Base-by-base conservation (phyloP, 2,329 filamentous ascomycete genomes). In the Chaetomium globosum region DNA sequence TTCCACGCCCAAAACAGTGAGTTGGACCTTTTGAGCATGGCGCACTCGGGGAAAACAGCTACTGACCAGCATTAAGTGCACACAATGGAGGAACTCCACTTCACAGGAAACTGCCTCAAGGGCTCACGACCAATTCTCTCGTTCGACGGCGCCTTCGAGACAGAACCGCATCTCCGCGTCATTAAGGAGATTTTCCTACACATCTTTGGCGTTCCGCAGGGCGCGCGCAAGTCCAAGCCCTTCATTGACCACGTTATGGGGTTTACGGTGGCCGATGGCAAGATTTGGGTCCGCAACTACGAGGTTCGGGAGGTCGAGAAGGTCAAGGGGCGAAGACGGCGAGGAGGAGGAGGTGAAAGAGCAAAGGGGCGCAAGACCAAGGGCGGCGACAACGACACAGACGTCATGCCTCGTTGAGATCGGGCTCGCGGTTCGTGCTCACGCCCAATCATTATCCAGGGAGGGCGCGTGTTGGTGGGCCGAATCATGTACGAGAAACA, bases 401-500 rank as follows among this genome's bases (percentile, higher is more conserved):
- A 96, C 70, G 82, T 98, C 68, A 90, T n/a, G 85, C 66, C 83
- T 99, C 28, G 87, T 97, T 1, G 95, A 99, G 79, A 96, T 99
- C 68, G 95, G 95, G 0, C 95, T n/a, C 95, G 0, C 86, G 95
- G 54, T 94, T 97, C 71, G 93, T 97, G 33, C 82, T 97, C 59
- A 97, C 93, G 30, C 94, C 94, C 95, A 0, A 97, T 97, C 70
- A 88, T 98, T 64, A 97, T 98, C 71, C 88, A 96, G 72, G 72
- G 95, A 99, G 77, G 93, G 92, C 52, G 93, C 91, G 67, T 98
- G n/a, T 99, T 72, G 94, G 94, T 61, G 95, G 95, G 0, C 94
- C 95, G 3, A 92, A 92, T 98, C 70, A 96, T 99, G 74, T 99
- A 96, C 80, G 92, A 98, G 82, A 98, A 98, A 98, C 82, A 95